Base-by-base conservation (phyloP, 75 land plant species). In the Pseudotsuga menziesii region DNA sequence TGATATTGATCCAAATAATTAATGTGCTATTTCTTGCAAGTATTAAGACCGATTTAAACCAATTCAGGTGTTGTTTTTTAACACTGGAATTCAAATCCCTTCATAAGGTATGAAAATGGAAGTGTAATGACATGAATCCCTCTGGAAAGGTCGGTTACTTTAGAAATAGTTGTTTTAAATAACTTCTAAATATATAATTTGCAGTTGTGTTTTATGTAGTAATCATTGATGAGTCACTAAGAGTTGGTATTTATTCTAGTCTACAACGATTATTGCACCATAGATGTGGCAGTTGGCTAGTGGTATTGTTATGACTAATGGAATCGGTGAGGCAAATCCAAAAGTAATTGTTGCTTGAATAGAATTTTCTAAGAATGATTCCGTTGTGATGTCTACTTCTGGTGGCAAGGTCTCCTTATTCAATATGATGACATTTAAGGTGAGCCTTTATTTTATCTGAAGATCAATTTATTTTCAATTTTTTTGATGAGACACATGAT, bases 351-450 rank as follows among this genome's bases (percentile, higher is more conserved):
- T 82, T 39, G 76, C 90, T 57, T 91, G 92, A 77, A 89, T 91
- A 79, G 93, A 91, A 8, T 77, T 91, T 63, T 91, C 93, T 57
- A 91, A 91, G 83, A 91, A 91, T 75, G 93, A 91, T 76, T 91
- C 92, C 17, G 89, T 89, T 82, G 88, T 91, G 8, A 91, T 91
- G 93, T 91, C 93, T 66, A 89, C 93, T 59, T 91, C 93, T 35
- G 93, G 93, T 55, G 92, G 93, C 27, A 87, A 91, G 85, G 86
- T 91, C 23, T 89, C 88, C 32, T 76, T 91, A 17, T 91, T 91
- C 72, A 91, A 91, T 58, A 87, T 91, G 93, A 89, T 87, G 92
- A 89, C 89, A 14, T 91, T 91, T 56, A 91, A 89, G 91, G 93
- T 89, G 13, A 44, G 54, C 9, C 2, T 39, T 8, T 15, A 5